Conservation (phyloP, 768 basidiomycete species). For the Podaxis rugospora region DNA sequence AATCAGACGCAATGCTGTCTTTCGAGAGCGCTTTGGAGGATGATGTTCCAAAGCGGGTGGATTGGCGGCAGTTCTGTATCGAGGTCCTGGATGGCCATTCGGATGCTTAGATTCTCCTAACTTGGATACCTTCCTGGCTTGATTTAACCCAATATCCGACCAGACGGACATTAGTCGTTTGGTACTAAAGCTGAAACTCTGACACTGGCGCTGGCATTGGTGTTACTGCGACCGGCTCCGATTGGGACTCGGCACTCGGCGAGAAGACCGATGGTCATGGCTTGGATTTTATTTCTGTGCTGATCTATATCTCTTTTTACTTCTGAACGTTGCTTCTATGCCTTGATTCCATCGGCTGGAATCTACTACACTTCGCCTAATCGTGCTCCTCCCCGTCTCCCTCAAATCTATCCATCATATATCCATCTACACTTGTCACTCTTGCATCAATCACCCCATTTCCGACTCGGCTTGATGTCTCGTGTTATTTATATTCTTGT, state of each 20-base stretch:
- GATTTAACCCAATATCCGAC: background rate
- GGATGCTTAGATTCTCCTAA: background rate
- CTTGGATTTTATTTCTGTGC: background rate
- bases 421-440: background rate
- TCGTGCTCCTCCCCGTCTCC: background rate
- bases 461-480: background rate
- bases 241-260: background rate
- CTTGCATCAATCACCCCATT: background rate
- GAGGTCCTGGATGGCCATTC: slow-evolving; percentile 29
- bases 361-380: background rate
- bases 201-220: background rate
- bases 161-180: background rate
- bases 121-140: too few relatives aligned
- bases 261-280: background rate
- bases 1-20: slow-evolving; percentile 18
- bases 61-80: slow-evolving; percentile 57
- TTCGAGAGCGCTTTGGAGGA: slow-evolving; percentile 26
- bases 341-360: background rate
- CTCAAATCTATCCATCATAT: background rate
- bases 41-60: slow-evolving; percentile 30
- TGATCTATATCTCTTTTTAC: background rate
- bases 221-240: background rate
- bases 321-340: background rate
- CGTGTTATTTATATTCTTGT: background rate
- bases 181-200: background rate